These are phyloP conservation scores for Phyllosticta citriasiana DNA, from an alignment of 2,329 filamentous ascomycete genomes.

Conservation along the genomic window DNA sequence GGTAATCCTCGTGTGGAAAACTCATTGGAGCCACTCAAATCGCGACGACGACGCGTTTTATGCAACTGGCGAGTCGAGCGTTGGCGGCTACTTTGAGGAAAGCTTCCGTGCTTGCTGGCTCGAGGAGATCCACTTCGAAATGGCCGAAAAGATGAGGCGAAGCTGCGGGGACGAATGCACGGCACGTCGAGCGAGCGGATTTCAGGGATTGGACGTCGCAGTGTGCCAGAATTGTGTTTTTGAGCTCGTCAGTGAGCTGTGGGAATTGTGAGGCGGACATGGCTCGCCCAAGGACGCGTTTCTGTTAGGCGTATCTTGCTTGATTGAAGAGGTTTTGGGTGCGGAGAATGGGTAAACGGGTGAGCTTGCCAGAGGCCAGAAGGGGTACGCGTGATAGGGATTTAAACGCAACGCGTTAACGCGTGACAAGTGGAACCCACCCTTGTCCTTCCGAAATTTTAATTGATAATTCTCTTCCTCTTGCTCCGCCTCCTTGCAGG, in stretches of 20 bases:
- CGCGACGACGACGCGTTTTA: background rate
- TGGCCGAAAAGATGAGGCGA: background rate
- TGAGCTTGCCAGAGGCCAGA: too few relatives aligned
- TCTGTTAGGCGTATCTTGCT: too few relatives aligned
- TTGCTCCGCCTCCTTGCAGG: too few relatives aligned
- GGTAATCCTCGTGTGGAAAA: background rate
- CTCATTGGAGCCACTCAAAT: background rate
- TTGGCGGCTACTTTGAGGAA: background rate
- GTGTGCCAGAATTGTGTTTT: background rate
- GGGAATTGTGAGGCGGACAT: too few relatives aligned
- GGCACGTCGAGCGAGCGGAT: background rate
- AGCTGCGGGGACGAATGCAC: background rate
- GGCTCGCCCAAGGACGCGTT: too few relatives aligned
- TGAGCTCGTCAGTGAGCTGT: background rate
- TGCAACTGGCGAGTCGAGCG: background rate
- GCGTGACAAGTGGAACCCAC: too few relatives aligned
- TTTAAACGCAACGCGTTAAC: too few relatives aligned
- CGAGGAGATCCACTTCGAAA: background rate
- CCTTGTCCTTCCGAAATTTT: too few relatives aligned
- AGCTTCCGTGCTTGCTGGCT: background rate
- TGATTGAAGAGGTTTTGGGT: too few relatives aligned
- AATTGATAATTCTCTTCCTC: too few relatives aligned
- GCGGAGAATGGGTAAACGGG: too few relatives aligned
- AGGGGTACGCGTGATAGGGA: too few relatives aligned
- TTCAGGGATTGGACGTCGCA: background rate